These are phyloP conservation scores for Neoscytalidium dimidiatum DNA, from an alignment of 2,329 filamentous ascomycete species.

Conservation along the genomic window DNA sequence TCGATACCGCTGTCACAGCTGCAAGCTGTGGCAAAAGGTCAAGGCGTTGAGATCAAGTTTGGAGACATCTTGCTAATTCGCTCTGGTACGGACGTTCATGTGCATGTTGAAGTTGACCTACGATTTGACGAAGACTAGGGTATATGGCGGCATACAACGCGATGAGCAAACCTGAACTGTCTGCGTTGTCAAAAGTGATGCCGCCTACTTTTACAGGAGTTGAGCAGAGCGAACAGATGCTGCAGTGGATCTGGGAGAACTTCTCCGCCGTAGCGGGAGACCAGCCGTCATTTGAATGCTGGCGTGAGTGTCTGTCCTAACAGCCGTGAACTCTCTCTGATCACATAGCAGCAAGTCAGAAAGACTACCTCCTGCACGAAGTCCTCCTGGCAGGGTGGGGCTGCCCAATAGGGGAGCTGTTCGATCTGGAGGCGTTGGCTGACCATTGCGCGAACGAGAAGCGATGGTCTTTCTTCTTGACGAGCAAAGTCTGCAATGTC, in stretches of 20 bases:
- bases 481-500: slow-evolving; percentile 56
- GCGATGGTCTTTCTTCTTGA: slow-evolving; percentile 49
- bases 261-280: slow-evolving; percentile 67
- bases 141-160: slow-evolving; percentile 24
- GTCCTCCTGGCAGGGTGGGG: slow-evolving; percentile 33
- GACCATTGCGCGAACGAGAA: slow-evolving; percentile 30
- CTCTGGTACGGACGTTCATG: slow-evolving; percentile 19
- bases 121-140: slow-evolving; percentile 19
- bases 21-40: slow-evolving; percentile 24
- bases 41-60: slow-evolving; percentile 26
- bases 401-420: slow-evolving; percentile 38
- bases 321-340: background rate
- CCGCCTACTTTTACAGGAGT: slow-evolving; percentile 21
- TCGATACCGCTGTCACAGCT: slow-evolving; percentile 27
- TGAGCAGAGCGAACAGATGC: slow-evolving; percentile 44
- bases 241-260: slow-evolving; percentile 66
- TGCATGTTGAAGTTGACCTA: background rate
- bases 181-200: slow-evolving; percentile 17
- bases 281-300: slow-evolving; percentile 61
- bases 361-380: slow-evolving; percentile 22
- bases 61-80: slow-evolving; percentile 36
- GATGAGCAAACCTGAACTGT: slow-evolving; percentile 19
- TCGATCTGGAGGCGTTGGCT: slow-evolving; percentile 34
- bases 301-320: slow-evolving; percentile 35
- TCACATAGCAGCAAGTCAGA: slow-evolving; percentile 13